Evolutionary conservation across 1,284 basidiomycete genomes (phyloP), one percentile per base, ranked within the genome.

Genomic region (Mycena sp.): DNA sequence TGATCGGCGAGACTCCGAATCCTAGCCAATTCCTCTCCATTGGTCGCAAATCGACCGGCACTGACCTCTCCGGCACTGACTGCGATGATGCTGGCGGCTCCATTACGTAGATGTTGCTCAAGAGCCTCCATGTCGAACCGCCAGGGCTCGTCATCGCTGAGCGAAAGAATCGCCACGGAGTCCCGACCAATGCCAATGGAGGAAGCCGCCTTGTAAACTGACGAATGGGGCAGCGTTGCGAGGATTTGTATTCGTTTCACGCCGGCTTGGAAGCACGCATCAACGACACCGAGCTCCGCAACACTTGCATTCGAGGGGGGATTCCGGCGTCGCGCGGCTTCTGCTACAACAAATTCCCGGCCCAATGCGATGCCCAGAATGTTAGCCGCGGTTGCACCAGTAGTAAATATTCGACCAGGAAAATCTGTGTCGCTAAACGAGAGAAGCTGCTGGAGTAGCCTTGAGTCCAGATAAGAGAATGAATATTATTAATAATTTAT

Each of bases 141-240:
- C 65, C 65, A 67, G 7, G 65, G 61, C 28, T 67, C 55, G 4
- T 58, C 54, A 1, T 58, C 50, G n/a, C 50, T 64, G 12, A 53
- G 55, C 4, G 65, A 62, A 37, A 67, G 49, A 1, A 25, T 10
- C 23, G 59, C 21, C 11, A 67, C 28, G 3, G 62, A 61, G 25
- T 59, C 50, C 0, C 58, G 48, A 1, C 65, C 65, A 21, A 67
- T 49, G 25, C 65, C 65, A 16, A 59, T 25, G 2, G 46, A 45
- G 7, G 65, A 64, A 4, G 62, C 62, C 4, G 62, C 65, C 48
- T 67, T 67, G 45, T 67, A 67, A 12, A 67, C 45, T 5, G 65
- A 67, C 2, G 65, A 63, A 41, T 67, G 65, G 11, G 65, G 62
- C 4, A 48, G 23, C 10, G 65, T 61, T 30, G 62, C 35, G 26